Conservation (phyloP, 371 early-diverging fungal genomes). For the Mucor irregularis region DNA sequence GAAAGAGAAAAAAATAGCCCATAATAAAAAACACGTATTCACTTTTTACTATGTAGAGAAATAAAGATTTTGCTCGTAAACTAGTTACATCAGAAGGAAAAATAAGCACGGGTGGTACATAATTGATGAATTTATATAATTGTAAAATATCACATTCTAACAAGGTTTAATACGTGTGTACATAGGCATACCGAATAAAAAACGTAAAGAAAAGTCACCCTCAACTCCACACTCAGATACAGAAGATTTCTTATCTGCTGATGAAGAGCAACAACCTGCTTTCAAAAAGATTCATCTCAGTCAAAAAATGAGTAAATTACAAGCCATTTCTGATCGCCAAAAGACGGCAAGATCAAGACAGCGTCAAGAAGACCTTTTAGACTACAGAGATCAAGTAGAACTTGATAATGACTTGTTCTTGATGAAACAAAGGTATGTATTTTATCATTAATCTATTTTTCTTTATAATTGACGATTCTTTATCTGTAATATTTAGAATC, state of each 20-base stretch:
- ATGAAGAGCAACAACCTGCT: neutral
- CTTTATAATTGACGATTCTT: too few relatives aligned
- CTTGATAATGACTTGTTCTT: neutral
- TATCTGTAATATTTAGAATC: too few relatives aligned
- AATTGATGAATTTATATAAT: too few relatives aligned
- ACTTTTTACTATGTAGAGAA: neutral
- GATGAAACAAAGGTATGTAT: neutral
- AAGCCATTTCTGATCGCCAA: neutral
- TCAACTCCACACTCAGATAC: neutral
- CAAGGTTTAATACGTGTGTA: too few relatives aligned
- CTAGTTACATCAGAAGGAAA: neutral
- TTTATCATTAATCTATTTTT: too few relatives aligned
- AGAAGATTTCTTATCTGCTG: neutral
- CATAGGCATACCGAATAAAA: too few relatives aligned
- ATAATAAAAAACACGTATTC: neutral
- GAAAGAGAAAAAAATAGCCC: too few relatives aligned
- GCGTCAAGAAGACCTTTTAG: neutral
- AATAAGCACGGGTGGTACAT: neutral
- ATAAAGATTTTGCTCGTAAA: neutral
- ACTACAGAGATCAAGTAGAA: neutral
- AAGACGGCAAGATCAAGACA: neutral
- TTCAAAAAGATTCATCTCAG: neutral
- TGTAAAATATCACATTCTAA: too few relatives aligned
- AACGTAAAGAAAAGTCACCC: neutral
- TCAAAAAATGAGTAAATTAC: neutral